Percentiles rank a stretch among this genome's conserved stretches.
phyloP scores from a whole-genome alignment of 805 yeast genomes.

The Ogataea nakhonphanomensis region DNA sequence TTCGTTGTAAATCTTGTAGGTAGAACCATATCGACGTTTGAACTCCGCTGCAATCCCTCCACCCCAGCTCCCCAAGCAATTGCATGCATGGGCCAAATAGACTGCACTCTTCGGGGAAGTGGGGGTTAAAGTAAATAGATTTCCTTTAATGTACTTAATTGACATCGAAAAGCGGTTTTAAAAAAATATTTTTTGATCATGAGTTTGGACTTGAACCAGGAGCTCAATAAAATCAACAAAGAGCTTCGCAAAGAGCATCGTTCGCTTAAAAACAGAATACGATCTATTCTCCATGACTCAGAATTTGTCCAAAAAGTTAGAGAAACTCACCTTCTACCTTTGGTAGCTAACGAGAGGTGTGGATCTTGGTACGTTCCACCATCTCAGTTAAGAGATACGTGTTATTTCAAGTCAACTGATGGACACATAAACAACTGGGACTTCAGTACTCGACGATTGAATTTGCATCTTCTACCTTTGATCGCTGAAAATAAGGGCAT shows the following conservation, averaged over 20 bases:
- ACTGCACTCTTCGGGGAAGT: slow-evolving; percentile 31
- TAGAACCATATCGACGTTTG: slow-evolving; percentile 49
- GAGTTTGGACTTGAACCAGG: slow-evolving; percentile 16
- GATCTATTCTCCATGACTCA: slow-evolving; percentile 67
- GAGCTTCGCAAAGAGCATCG: slow-evolving; percentile 48
- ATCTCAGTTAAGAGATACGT: slow-evolving; percentile 36
- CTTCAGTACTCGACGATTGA: slow-evolving; percentile 69
- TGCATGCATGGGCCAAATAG: slow-evolving; percentile 74
- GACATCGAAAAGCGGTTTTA: slow-evolving; percentile 11
- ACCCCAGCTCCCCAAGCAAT: slow-evolving; percentile 78
- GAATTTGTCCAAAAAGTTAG: slow-evolving; percentile 44
- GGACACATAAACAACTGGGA: slow-evolving; percentile 85
- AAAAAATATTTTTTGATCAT: slow-evolving; percentile 8
- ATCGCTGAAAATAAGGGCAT: slow-evolving; percentile 44
- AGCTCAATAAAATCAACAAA: slow-evolving; percentile 29
- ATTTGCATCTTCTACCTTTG: slow-evolving; percentile 62
- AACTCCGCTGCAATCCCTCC: slow-evolving; percentile 74
- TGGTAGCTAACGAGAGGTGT: slow-evolving; percentile 78
- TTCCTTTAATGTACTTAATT: slow-evolving; percentile 51
- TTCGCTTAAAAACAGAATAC: slow-evolving; percentile 57
- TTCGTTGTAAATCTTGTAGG: slow-evolving; percentile 47
- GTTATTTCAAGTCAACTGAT: slow-evolving; percentile 87
- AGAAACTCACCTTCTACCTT: slow-evolving; percentile 37
- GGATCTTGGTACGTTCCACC: slow-evolving; percentile 81
- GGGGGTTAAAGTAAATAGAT: slow-evolving; percentile 43